phyloP scores from a whole-genome alignment of 208 protist genomes.

The Trypanosoma grayi region DNA sequence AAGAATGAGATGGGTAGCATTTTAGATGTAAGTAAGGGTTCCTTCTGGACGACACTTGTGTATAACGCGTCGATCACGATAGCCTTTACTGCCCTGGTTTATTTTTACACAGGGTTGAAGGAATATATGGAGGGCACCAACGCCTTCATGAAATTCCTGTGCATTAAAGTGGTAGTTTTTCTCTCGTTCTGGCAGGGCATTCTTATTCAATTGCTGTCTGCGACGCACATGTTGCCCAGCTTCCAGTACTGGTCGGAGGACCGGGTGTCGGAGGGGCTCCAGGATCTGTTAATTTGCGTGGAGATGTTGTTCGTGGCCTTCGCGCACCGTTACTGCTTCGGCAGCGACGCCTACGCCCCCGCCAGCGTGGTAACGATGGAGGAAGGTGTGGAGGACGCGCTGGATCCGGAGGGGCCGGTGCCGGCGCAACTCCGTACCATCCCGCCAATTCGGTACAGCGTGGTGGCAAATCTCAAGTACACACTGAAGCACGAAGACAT shows the following conservation, averaged over 20 bases:
- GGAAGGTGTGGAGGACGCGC: background rate
- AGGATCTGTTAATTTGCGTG: slow-evolving; percentile 88
- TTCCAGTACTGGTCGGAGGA: slow-evolving; percentile 79
- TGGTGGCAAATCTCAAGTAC: slow-evolving; percentile 79
- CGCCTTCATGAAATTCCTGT: slow-evolving; percentile 90
- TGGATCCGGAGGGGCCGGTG: slow-evolving; percentile 11
- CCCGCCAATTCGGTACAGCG: slow-evolving; percentile 73
- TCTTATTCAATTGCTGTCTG: slow-evolving; percentile 78
- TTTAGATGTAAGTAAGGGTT: slow-evolving; percentile 73
- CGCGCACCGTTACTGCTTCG: slow-evolving; percentile 89
- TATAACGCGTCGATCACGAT: slow-evolving; percentile 93
- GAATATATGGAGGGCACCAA: slow-evolving; percentile 89
- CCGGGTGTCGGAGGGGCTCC: slow-evolving; percentile 62
- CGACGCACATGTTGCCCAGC: slow-evolving; percentile 57
- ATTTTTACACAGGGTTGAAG: slow-evolving; percentile 89
- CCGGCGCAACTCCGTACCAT: slow-evolving; percentile 33
- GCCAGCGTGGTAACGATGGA: slow-evolving; percentile 7
- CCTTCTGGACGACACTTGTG: slow-evolving; percentile 88
- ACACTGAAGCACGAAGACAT: slow-evolving; percentile 84
- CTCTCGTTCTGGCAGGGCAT: slow-evolving; percentile 93
- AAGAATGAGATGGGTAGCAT: slow-evolving; percentile 73
- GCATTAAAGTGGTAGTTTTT: slow-evolving; percentile 91
- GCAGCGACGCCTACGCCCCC: slow-evolving; percentile 68
- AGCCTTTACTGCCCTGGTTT: slow-evolving; percentile 88
- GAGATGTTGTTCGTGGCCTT: slow-evolving; percentile 93